Conservation (phyloP, 352 stramenopile genomes). For the Aphanomyces invadans region DNA sequence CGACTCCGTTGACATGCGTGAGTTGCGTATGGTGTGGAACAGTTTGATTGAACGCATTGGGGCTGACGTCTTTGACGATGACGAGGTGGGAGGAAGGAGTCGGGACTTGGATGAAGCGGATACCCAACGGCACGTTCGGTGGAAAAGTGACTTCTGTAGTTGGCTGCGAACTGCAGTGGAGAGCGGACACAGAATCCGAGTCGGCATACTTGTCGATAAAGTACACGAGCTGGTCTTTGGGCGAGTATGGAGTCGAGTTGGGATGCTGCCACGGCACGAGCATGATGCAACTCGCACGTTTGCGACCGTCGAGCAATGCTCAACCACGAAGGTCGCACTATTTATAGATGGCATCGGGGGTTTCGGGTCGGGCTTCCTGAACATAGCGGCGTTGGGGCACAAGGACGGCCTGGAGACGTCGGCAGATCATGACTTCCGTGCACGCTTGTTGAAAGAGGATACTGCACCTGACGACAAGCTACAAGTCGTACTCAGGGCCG, state of each 20-base stretch:
- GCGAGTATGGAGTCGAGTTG: neutral
- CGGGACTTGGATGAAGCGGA: neutral
- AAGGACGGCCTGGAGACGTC: no score
- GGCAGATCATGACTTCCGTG: no score
- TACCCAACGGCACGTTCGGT: neutral
- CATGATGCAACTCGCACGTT: neutral
- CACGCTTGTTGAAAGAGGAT: no score
- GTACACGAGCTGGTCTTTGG: constrained; percentile 5
- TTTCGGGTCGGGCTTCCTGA: no score
- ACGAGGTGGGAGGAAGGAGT: neutral
- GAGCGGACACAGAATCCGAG: neutral
- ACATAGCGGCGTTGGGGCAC: no score
- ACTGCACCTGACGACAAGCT: no score
- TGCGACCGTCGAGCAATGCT: neutral
- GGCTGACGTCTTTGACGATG: neutral
- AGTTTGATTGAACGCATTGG: neutral
- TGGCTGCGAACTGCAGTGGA: neutral
- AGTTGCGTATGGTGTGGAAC: neutral
- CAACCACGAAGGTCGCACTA: neutral
- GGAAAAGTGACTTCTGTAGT: neutral
- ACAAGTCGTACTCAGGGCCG: no score
- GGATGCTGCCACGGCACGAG: constrained; percentile 1
- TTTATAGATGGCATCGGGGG: neutral
- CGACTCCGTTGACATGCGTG: neutral
- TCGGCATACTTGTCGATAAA: constrained; percentile 8